Conservation (phyloP, 1,284 basidiomycete genomes). For the Lentinula novae-zelandiae region DNA sequence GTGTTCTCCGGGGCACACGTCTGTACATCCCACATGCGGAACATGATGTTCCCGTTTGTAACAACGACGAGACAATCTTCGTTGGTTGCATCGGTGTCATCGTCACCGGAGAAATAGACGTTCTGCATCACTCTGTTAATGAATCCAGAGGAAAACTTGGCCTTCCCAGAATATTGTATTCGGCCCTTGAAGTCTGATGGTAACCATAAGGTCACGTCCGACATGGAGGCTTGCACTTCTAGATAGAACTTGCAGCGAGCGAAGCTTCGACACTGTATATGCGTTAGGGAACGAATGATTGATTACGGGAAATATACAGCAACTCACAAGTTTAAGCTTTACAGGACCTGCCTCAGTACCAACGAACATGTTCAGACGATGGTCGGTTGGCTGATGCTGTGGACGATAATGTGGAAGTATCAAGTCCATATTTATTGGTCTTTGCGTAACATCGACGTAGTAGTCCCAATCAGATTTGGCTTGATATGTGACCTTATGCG, state of each 20-base stretch:
- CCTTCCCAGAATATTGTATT: slow-evolving; percentile 52
- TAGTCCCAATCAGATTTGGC: slow-evolving; percentile 60
- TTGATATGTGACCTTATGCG: slow-evolving; percentile 55
- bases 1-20: slow-evolving; percentile 56
- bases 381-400: slow-evolving; percentile 60
- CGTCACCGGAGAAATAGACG: slow-evolving; percentile 49
- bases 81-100: slow-evolving; percentile 33
- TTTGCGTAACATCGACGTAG: slow-evolving; percentile 45
- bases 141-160: slow-evolving; percentile 67
- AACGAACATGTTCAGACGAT: slow-evolving; percentile 67
- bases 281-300: background rate
- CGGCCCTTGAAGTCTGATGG: slow-evolving; percentile 73
- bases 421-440: slow-evolving; percentile 59
- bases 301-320: background rate
- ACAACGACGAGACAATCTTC: slow-evolving; percentile 60
- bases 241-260: slow-evolving; percentile 62
- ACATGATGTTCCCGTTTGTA: slow-evolving; percentile 55
- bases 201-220: slow-evolving; percentile 68
- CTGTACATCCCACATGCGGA: slow-evolving; percentile 76
- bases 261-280: slow-evolving; percentile 57
- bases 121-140: slow-evolving; percentile 63
- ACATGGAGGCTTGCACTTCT: slow-evolving; percentile 53
- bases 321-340: slow-evolving; percentile 67
- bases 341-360: slow-evolving; percentile 47
- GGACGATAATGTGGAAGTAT: slow-evolving; percentile 74